A percentile compares a stretch with the other conserved stretches of the same genome.
Conservation (phyloP, 2,329 filamentous ascomycete species). For the Stagonosporopsis cucurbitacearum region DNA sequence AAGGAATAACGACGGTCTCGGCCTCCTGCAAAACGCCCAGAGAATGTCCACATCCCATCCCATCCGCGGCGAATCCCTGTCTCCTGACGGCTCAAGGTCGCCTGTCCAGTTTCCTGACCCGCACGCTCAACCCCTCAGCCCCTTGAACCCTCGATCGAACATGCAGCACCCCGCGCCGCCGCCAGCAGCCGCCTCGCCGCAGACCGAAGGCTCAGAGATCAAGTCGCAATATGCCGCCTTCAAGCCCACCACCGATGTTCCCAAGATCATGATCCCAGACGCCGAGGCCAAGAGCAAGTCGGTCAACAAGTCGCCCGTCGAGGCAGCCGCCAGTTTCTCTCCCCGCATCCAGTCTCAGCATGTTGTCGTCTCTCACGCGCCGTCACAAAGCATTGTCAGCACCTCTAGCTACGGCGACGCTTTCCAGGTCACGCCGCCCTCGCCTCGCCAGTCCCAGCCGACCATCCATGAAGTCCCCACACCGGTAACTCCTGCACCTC, state of each 20-base stretch:
- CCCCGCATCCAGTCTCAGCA: constrained; percentile 46
- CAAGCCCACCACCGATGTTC: constrained; percentile 41
- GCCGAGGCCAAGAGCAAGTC: constrained; percentile 30
- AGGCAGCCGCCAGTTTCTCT: constrained; percentile 26
- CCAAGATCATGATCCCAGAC: constrained; percentile 34
- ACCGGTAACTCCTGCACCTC: constrained; percentile 39
- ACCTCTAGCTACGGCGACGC: constrained; percentile 63
- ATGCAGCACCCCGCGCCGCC: constrained; percentile 23
- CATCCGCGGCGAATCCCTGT: constrained; percentile 49
- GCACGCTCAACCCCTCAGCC: constrained; percentile 34
- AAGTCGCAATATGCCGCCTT: constrained; percentile 46
- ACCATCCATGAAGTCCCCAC: constrained; percentile 22
- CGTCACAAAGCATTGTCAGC: constrained; percentile 54
- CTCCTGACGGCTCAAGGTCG: constrained; percentile 37
- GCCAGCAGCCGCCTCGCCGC: constrained; percentile 14
- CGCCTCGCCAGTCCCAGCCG: constrained; percentile 42
- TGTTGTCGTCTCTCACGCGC: constrained; percentile 43
- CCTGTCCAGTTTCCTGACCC: constrained; percentile 47
- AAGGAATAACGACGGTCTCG: constrained; percentile 58
- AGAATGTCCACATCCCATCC: constrained; percentile 63
- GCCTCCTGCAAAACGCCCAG: constrained; percentile 63
- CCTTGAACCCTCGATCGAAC: constrained; percentile 38
- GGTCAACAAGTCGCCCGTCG: constrained; percentile 33
- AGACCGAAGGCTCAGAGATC: constrained; percentile 15
- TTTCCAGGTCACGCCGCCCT: constrained; percentile 56